Conservation (phyloP, 2,329 filamentous ascomycete species). For the Penicillium verrucosum region DNA sequence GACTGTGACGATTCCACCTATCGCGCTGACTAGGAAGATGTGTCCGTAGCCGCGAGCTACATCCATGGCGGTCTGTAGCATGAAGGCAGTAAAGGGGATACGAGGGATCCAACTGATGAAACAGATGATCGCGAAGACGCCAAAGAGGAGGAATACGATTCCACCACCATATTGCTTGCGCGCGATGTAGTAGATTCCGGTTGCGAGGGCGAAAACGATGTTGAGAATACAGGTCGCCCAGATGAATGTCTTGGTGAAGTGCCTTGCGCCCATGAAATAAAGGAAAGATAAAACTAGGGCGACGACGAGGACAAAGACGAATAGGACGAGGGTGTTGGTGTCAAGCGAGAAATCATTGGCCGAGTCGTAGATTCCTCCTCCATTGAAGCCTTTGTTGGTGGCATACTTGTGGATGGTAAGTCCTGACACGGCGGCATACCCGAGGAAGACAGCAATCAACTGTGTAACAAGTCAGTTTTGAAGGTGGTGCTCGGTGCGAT, state of each 20-base stretch:
- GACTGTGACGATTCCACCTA: conserved; percentile 73
- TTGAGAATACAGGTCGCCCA: conserved; percentile 90
- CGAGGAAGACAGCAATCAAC: conserved; percentile 68
- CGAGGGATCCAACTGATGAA: conserved; percentile 87
- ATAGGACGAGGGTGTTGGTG: conserved; percentile 82
- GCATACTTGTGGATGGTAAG: conserved; percentile 73
- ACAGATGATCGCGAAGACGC: conserved; percentile 73
- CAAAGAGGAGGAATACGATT: conserved; percentile 81
- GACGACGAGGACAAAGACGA: conserved; percentile 71
- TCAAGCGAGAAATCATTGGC: conserved; percentile 66
- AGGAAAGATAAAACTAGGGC: conserved; percentile 71
- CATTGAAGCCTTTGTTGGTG: conserved; percentile 59
- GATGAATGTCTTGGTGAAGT: conserved; percentile 85
- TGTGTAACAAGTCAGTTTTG: conserved; percentile 29
- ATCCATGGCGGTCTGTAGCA: conserved; percentile 83
- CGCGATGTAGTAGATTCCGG: conserved; percentile 80
- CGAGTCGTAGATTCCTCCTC: conserved; percentile 70
- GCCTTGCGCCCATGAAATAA: conserved; percentile 72
- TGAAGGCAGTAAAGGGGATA: conserved; percentile 86
- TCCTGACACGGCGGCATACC: conserved; percentile 73
- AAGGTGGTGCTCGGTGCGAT: background rate
- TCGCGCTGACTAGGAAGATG: conserved; percentile 78
- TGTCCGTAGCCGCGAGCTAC: conserved; percentile 81
- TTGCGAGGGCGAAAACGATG: conserved; percentile 77
- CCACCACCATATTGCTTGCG: conserved; percentile 75